phyloP scores from a whole-genome alignment of 768 basidiomycete genomes.

The Termitomyces sp. region DNA sequence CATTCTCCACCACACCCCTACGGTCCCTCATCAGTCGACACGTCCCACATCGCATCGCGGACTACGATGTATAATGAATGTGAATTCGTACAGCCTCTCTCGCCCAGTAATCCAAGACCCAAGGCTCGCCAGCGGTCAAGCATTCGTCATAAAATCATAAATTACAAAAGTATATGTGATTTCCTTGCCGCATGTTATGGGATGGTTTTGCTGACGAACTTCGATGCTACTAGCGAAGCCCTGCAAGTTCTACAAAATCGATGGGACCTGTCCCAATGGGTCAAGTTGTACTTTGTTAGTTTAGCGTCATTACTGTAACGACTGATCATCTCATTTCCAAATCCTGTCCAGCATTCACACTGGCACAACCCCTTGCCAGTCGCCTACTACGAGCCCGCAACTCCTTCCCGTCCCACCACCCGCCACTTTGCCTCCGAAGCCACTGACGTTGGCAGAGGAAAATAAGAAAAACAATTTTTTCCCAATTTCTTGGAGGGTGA shows the following conservation, averaged over 20 bases:
- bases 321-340: not conserved
- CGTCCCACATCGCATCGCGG: conserved; percentile 12
- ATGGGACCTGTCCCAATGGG: conserved; percentile 46
- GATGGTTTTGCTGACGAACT: not conserved
- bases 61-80: conserved; percentile 9
- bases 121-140: conserved; percentile 19
- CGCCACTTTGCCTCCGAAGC: conserved; percentile 13
- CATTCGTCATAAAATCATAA: conserved; percentile 26
- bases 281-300: conserved; percentile 56
- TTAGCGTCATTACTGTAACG: not conserved
- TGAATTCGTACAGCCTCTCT: conserved; percentile 4
- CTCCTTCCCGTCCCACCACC: conserved; percentile 4
- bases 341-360: conserved; percentile 39
- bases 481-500: conserved; percentile 71
- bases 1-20: not conserved
- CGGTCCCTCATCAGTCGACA: conserved; percentile 15
- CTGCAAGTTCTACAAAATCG: conserved; percentile 47
- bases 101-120: conserved; percentile 3
- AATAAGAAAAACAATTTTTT: conserved; percentile 44
- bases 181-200: not conserved
- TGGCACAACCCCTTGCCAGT: conserved; percentile 15
- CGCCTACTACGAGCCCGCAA: conserved; percentile 3
- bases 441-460: conserved; percentile 24
- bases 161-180: conserved; percentile 34
- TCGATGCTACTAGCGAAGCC: conserved; percentile 42